Base-by-base conservation (phyloP, 208 protist genomes). In the Wallacemonas sp. region DNA sequence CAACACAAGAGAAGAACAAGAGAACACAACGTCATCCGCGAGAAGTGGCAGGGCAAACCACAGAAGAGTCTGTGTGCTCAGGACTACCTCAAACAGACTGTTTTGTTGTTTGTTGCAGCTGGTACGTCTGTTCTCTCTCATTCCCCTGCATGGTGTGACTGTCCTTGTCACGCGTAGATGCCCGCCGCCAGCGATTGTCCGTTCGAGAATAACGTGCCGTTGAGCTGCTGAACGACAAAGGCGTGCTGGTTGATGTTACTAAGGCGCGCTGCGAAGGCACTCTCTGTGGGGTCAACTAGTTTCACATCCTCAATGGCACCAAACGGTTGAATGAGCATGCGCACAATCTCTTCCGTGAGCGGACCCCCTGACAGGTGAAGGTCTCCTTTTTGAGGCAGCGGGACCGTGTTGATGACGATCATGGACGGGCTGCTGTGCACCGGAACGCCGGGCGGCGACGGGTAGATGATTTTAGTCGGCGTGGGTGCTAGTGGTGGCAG, bases 121-220 rank as follows among this genome's bases (percentile, higher is more conserved):
- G n/a, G n/a, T n/a, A n/a, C n/a, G n/a, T n/a, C n/a, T n/a, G n/a
- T n/a, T n/a, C n/a, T n/a, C n/a, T n/a, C n/a, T n/a, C n/a, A n/a
- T n/a, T n/a, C n/a, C n/a, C n/a, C n/a, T n/a, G n/a, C n/a, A n/a
- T n/a, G n/a, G n/a, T n/a, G n/a, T n/a, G n/a, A n/a, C n/a, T n/a
- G n/a, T n/a, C n/a, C n/a, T n/a, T n/a, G n/a, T 76, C 80, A 96
- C 14, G 84, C 69, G 72, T 92, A 93, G 29, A 93, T 67, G 4
- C 76, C 81, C 1, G 81, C 87, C 2, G 75, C 62, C 29, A 96
- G 68, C 50, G 90, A 66, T 44, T 96, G 77, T 0, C 91, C 91
- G 11, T 84, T 91, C 0, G 87, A 72, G 55, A 96, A 93, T 16
- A 89, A 50, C 1, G 78, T 77, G 2, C 86, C 86, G 61, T 93